Evolutionary conservation across 2,329 filamentous ascomycete species (phyloP).

Genomic region (Cryphonectria nitschkei): DNA sequence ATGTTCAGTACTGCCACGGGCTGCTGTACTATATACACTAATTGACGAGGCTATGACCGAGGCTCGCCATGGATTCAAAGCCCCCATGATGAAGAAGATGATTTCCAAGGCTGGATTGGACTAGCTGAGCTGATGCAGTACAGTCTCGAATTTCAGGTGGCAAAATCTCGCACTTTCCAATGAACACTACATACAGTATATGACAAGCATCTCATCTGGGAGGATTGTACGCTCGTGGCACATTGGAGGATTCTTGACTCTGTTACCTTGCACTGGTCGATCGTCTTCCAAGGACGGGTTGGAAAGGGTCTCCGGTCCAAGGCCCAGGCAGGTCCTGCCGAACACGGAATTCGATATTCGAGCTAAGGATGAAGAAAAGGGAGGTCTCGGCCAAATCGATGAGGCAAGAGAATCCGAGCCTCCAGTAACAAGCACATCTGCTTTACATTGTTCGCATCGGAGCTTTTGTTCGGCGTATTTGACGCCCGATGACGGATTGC

Average conservation of each 20-base stretch:
- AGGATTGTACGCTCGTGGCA: too few relatives aligned
- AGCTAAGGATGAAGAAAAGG: not conserved
- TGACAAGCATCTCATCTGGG: not conserved
- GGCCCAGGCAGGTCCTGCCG: not conserved
- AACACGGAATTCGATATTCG: not conserved
- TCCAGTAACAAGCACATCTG: not conserved
- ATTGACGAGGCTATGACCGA: not conserved
- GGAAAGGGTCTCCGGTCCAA: not conserved
- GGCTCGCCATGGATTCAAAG: not conserved
- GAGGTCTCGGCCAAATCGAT: not conserved
- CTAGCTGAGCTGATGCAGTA: not conserved
- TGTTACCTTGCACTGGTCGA: not conserved
- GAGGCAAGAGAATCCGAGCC: not conserved
- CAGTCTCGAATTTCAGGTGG: not conserved
- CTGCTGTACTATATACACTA: not conserved
- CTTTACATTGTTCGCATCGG: not conserved
- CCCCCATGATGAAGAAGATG: not conserved
- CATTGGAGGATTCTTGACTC: too few relatives aligned
- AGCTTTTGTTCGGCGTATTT: not conserved
- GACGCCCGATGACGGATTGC: not conserved
- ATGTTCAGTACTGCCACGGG: not conserved
- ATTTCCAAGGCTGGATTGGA: not conserved
- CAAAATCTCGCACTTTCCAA: not conserved
- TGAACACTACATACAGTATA: not conserved
- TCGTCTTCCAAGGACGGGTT: not conserved